Percentiles rank a stretch among this genome's conserved stretches.
Evolutionary conservation across 164 flowering plant species (phyloP).

Genomic region (Liquidambar formosana): DNA sequence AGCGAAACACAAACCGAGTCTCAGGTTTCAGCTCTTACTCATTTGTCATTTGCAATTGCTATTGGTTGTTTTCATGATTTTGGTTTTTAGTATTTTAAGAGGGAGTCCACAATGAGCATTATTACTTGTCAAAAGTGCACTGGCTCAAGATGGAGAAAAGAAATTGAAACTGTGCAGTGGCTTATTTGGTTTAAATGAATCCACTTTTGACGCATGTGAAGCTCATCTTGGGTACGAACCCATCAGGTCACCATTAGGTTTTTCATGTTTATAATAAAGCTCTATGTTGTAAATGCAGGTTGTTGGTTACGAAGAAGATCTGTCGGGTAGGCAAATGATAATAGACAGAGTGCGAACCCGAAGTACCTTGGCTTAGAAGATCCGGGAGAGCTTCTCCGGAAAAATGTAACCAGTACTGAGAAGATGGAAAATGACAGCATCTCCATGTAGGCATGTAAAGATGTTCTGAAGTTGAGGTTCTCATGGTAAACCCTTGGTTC

Average conservation of each 20-base stretch:
- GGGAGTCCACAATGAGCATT: not conserved
- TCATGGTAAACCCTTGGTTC: too few species aligned
- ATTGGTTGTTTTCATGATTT: not conserved
- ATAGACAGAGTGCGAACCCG: slow-evolving; percentile 76
- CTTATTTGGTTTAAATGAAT: not conserved
- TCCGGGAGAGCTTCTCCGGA: too few species aligned
- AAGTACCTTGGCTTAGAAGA: slow-evolving; percentile 55
- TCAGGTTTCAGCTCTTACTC: slow-evolving; percentile 54
- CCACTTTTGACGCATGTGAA: not conserved
- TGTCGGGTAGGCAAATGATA: slow-evolving; percentile 91
- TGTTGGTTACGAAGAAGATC: slow-evolving; percentile 92
- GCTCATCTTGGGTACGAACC: too few species aligned
- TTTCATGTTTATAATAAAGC: not conserved
- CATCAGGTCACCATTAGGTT: not conserved
- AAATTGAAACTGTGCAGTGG: not conserved
- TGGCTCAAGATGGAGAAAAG: not conserved
- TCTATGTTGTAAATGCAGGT: slow-evolving; percentile 54
- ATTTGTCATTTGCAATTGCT: not conserved
- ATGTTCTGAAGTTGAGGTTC: too few species aligned
- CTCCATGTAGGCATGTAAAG: too few species aligned
- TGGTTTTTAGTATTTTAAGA: not conserved
- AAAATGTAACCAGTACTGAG: not conserved
- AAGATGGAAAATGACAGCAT: too few species aligned
- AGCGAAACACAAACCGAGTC: slow-evolving; percentile 98
- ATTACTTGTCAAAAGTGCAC: not conserved